Base-by-base conservation (phyloP, 805 yeast species). In the Kazachstania martiniae region DNA sequence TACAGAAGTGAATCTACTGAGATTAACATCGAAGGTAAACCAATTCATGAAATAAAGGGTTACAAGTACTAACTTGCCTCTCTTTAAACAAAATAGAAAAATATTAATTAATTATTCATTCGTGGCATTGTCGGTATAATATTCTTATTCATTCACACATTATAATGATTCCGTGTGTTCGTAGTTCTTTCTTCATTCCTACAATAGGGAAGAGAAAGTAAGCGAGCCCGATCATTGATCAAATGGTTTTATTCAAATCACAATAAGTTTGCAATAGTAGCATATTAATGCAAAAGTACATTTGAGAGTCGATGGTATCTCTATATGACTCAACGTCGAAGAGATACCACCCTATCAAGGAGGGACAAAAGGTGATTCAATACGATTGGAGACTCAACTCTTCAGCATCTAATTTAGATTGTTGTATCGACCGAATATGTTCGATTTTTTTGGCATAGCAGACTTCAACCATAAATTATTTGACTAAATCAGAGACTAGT, bases 1-100 rank as follows among this genome's bases (percentile, higher is more conserved):
- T 63, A 63, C 52, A 61, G 68, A 47, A 58, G 63, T 35, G 58
- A 50, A 34, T 53, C 58, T 23, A 53, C 57, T 21, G 60, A 56
- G 31, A 39, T 56, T 26, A 57, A 53, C 36, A 42, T 51, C 31
- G 49, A 51, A 23, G 58, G 58, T 28, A 49, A 44, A 34, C 42
- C 50, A 12, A 51, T 49, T 29, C 46, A 38, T 31, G 59, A 53
- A 28, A 44, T 56, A 35, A 52, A 56, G 40, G 52, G 51, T 25
- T 56, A 46, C 44, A 54, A 53, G 37, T 53, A 54, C 34, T 52
- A 36, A 41, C 27, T 17, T 26, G 30, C 25, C 14, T 19, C 22
- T 26, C 17, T 19, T 19, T 19, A 8, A 19, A 19, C 21, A 19
- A 19, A 19, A 19, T 19, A 19, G 7, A 8, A 19, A 19, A 7